Percentiles rank a stretch among this genome's conserved stretches.
Evolutionary conservation across 768 basidiomycete genomes (phyloP).

Genomic region (Pulveroboletus sp.): DNA sequence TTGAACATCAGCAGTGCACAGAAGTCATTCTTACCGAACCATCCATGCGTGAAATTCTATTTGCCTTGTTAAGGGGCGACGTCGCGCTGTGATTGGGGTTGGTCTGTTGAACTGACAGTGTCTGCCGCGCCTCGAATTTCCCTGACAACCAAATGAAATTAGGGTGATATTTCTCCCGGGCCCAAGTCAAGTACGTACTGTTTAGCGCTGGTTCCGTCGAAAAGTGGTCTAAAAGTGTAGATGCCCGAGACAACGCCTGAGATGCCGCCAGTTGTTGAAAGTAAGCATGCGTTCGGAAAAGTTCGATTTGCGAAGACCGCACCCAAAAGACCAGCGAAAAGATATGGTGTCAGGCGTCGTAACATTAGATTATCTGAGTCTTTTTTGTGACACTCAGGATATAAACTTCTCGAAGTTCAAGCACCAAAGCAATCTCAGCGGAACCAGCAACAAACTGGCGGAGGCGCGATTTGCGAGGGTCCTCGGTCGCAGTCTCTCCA

Average conservation of each 20-base stretch:
- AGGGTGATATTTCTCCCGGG: background rate
- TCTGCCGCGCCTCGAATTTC: conserved; percentile 1
- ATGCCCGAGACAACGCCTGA: conserved; percentile 59
- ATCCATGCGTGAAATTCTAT: conserved; percentile 3
- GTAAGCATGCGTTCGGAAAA: background rate
- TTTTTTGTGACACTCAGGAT: background rate
- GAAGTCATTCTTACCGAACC: background rate
- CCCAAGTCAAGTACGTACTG: conserved; percentile 10
- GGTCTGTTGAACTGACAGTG: conserved; percentile 1
- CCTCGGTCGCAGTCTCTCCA: conserved; percentile 9
- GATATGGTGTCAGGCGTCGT: conserved; percentile 45
- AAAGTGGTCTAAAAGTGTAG: conserved; percentile 59
- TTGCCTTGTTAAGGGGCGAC: conserved; percentile 6
- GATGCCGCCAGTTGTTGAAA: background rate
- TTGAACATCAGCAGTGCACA: background rate
- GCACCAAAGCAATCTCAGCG: background rate
- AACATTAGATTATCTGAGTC: conserved; percentile 15
- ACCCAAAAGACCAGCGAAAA: conserved; percentile 61
- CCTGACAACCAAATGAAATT: conserved; percentile 12
- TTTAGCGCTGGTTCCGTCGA: conserved; percentile 19
- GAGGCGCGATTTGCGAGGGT: conserved; percentile 3
- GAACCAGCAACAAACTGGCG: background rate
- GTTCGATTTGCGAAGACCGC: conserved; percentile 1
- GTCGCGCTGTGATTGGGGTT: background rate
- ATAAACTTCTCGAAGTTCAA: background rate